phyloP scores from a whole-genome alignment of 768 basidiomycete species.

The Mycena albidolilacea region DNA sequence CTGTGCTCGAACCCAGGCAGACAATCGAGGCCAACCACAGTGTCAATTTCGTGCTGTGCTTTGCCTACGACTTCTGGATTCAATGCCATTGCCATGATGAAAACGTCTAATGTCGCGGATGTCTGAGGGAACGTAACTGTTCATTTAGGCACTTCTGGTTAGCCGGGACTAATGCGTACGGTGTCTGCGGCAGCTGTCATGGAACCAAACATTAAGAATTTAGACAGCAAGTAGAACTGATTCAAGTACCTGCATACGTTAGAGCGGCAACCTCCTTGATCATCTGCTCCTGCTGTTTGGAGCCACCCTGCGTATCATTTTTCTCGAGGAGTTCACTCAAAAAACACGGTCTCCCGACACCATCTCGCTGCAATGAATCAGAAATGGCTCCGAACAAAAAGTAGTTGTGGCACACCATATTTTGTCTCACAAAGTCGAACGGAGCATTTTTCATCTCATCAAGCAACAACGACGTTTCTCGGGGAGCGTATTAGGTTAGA shows the following conservation, averaged over 20 bases:
- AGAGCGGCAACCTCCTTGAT: slow-evolving; percentile 15
- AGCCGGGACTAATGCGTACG: slow-evolving; percentile 15
- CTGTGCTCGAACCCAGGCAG: no score
- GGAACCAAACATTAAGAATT: not conserved
- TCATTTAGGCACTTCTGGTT: not conserved
- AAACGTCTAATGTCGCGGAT: not conserved
- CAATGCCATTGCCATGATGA: slow-evolving; percentile 24
- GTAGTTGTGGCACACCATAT: not conserved
- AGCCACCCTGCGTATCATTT: not conserved
- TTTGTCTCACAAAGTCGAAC: not conserved
- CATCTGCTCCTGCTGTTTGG: not conserved
- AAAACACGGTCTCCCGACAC: slow-evolving; percentile 19
- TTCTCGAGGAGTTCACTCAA: slow-evolving; percentile 3
- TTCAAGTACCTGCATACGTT: slow-evolving; percentile 14
- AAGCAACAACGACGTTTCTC: not conserved
- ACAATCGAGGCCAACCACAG: no score
- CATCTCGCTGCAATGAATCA: not conserved
- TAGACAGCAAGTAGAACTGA: not conserved
- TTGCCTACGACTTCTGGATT: not conserved
- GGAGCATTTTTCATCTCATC: not conserved
- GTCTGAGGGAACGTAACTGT: not conserved
- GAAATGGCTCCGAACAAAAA: not conserved
- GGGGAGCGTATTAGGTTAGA: not conserved
- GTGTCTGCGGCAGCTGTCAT: slow-evolving; percentile 38
- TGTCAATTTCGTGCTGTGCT: no score